Conservation (phyloP, 2,329 filamentous ascomycete genomes). For the Verticillium dahliae region DNA sequence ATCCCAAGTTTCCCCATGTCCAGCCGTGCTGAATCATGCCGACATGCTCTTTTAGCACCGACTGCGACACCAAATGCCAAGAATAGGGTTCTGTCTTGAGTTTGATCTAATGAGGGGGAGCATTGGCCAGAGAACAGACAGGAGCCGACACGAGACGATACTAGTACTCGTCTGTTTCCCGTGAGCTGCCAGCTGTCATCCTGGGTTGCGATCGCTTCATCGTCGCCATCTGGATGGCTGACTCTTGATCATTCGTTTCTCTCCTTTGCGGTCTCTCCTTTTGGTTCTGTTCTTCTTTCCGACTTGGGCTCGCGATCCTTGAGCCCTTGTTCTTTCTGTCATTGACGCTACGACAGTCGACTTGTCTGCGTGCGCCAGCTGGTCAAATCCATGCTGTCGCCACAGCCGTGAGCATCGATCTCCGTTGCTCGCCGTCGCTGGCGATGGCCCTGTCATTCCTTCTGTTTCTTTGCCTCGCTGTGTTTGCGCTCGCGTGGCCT, state of each 20-base stretch:
- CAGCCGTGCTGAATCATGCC: not conserved
- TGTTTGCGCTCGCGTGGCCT: slow-evolving; percentile 8
- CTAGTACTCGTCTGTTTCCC: not conserved
- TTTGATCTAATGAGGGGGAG: not conserved
- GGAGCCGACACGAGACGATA: not conserved
- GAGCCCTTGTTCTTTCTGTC: not conserved
- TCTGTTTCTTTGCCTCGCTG: slow-evolving; percentile 1
- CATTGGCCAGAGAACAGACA: not conserved
- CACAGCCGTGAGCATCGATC: not conserved
- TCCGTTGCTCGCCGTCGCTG: slow-evolving; percentile 1
- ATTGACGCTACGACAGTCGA: not conserved
- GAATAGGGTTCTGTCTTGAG: not conserved
- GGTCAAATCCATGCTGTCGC: not conserved
- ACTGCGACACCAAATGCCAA: not conserved
- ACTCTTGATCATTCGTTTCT: not conserved
- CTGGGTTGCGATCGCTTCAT: not conserved
- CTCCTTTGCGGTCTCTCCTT: not conserved
- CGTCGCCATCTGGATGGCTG: not conserved
- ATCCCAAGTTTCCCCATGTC: not conserved
- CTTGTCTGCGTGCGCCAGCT: not conserved
- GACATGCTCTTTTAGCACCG: not conserved
- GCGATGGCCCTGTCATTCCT: slow-evolving; percentile 10
- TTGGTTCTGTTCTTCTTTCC: not conserved
- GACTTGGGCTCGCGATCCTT: too few relatives aligned
- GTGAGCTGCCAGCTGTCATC: not conserved